Conservation (phyloP, 2,329 filamentous ascomycete genomes). For the Didymella pinodella region DNA sequence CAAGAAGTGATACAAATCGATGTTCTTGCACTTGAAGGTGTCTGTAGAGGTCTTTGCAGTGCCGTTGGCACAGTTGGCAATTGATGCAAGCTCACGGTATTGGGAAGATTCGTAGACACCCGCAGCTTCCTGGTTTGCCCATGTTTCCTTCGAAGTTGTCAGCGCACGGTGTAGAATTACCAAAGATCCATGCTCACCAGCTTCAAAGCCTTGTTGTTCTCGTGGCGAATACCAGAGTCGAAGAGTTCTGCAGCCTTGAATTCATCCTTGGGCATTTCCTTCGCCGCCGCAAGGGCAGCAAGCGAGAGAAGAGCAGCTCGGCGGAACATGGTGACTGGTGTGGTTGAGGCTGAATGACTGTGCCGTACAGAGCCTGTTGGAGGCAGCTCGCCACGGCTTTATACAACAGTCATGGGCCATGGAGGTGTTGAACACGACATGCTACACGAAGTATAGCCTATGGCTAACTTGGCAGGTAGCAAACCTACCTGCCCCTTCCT, state of each 20-base stretch:
- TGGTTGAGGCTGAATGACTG: conserved; percentile 12
- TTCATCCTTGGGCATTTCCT: conserved; percentile 48
- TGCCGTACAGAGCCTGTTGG: conserved; percentile 6
- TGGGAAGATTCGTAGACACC: conserved; percentile 47
- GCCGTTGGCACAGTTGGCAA: conserved; percentile 49
- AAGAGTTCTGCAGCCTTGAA: conserved; percentile 48
- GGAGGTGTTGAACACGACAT: conserved; percentile 21
- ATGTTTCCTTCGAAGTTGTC: conserved; percentile 47
- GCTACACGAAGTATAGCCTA: conserved; percentile 21
- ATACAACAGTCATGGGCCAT: conserved; percentile 12
- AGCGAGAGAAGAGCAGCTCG: conserved; percentile 42
- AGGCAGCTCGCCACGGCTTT: conserved; percentile 5
- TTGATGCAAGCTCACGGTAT: conserved; percentile 45
- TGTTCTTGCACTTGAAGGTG: conserved; percentile 52
- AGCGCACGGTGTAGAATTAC: conserved; percentile 14
- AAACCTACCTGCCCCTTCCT: conserved; percentile 39
- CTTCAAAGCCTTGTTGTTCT: conserved; percentile 48
- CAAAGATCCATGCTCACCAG: conserved; percentile 27
- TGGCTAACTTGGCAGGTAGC: conserved; percentile 43
- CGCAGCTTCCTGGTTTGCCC: conserved; percentile 44
- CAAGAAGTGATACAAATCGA: conserved; percentile 65
- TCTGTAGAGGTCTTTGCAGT: conserved; percentile 47
- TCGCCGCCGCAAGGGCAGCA: conserved; percentile 45
- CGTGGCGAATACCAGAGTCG: conserved; percentile 52
- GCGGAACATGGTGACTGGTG: conserved; percentile 39